Base-by-base conservation (phyloP, 257 asterid genomes). In the Solanum arcanum region DNA sequence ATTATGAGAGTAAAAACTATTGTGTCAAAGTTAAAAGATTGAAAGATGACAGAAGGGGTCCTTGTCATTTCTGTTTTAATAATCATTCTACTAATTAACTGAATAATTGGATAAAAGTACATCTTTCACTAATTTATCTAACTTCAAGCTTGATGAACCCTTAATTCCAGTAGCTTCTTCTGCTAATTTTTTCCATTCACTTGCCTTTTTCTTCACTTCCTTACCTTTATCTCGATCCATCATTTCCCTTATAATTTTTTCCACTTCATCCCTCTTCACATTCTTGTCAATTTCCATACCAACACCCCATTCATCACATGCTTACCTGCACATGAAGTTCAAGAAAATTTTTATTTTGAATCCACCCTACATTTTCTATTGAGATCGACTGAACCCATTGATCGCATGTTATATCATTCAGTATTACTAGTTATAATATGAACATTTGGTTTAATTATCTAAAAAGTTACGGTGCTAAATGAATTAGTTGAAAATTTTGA, bases 141-240 rank as follows among this genome's bases (percentile, higher is more conserved):
- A 35, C 15, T 69, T 87, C 29, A 14, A 42, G 56, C 4, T 80
- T 6, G 89, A 87, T 49, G 89, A 87, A 21, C 89, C 84, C 41
- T 35, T 25, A 60, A 35, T 5, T 18, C 37, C 49, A 46, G 89
- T 87, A 37, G 89, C 83, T 47, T 29, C 83, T 33, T 87, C 83
- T 42, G 89, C 89, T 74, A 47, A 25, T 16, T 21, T 70, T 62
- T 82, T 82, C 89, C 86, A 87, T 11, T 66, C 23, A 39, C 29
- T 66, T 4, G 27, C 87, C 42, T 70, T 87, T 35, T 82, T 82
- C 83, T 82, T 87, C 75, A 87, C 68, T 35, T 87, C 64, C 59
- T 83, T 82, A 10, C 89, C 89, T 49, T 87, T 35, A 20, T 87
- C 87, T 27, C 86, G 87, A 31, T 66, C 87, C 86, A 82, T 87